Evolutionary conservation across 768 basidiomycete species (phyloP).

Genomic region (Leccinum ochraceum): DNA sequence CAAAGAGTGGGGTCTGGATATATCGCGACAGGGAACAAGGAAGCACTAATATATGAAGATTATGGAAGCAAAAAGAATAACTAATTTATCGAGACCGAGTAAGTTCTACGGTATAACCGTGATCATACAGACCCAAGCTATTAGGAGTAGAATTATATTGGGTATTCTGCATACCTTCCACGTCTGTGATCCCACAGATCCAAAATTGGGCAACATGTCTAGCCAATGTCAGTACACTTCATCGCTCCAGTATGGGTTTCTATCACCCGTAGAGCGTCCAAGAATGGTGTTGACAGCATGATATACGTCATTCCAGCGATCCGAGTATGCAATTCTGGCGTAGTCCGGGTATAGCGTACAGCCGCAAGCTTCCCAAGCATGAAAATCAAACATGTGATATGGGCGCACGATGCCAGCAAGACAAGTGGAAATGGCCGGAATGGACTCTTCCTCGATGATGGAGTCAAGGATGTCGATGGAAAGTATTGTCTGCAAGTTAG

Average conservation of each 20-base stretch:
- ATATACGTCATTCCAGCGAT: no score
- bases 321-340: no score
- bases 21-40: no score
- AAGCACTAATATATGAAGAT: no score
- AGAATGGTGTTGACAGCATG: not conserved
- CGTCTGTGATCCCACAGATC: not conserved
- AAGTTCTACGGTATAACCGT: no score
- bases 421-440: not conserved
- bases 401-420: not conserved
- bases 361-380: not conserved
- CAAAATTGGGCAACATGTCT: not conserved
- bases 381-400: not conserved
- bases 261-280: not conserved
- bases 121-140: no score
- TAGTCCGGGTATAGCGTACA: not conserved
- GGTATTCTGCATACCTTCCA: no score
- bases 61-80: no score
- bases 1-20: no score
- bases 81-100: no score
- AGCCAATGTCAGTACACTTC: not conserved
- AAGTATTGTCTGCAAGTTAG: not conserved
- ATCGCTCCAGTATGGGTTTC: not conserved
- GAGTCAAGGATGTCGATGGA: not conserved
- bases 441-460: not conserved
- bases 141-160: no score